These are phyloP conservation scores for Kluyveromyces sp. DNA, from an alignment of 1,139 yeast genomes.

Conservation along the genomic window DNA sequence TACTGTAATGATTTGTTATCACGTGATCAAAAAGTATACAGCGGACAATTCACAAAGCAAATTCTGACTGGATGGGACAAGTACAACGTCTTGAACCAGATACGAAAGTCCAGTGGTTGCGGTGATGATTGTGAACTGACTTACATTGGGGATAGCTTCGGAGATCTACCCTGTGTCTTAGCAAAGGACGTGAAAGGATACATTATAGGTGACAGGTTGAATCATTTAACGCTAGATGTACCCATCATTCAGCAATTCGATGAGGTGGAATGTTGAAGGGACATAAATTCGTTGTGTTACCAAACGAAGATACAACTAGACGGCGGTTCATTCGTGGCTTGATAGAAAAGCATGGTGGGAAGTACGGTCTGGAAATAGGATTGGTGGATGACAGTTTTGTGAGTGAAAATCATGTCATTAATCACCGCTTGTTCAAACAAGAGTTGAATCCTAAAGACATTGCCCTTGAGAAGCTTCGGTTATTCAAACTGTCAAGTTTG, in stretches of 20 bases:
- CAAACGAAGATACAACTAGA: slow-evolving; percentile 17
- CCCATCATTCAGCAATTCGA: slow-evolving; percentile 5
- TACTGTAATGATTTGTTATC: slow-evolving; percentile 23
- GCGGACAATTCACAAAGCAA: slow-evolving; percentile 23
- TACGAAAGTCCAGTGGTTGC: not conserved
- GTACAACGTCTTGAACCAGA: slow-evolving; percentile 13
- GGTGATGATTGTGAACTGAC: slow-evolving; percentile 11
- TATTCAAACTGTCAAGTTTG: slow-evolving; percentile 3
- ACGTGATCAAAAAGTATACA: slow-evolving; percentile 12
- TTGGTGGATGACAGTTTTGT: slow-evolving; percentile 19
- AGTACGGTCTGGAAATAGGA: slow-evolving; percentile 1
- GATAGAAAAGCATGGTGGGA: slow-evolving; percentile 33
- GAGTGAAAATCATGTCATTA: slow-evolving; percentile 10
- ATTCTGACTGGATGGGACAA: slow-evolving; percentile 29
- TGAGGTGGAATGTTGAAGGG: slow-evolving; percentile 14
- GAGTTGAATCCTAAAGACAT: slow-evolving; percentile 3
- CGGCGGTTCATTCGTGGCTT: slow-evolving; percentile 14
- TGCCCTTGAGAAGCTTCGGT: not conserved
- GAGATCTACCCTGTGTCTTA: slow-evolving; percentile 26
- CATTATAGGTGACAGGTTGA: slow-evolving; percentile 3
- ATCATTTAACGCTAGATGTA: slow-evolving; percentile 1
- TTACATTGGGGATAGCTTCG: slow-evolving; percentile 32
- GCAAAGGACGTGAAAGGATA: slow-evolving; percentile 26
- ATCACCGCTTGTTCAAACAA: slow-evolving; percentile 8
- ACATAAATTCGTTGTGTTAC: slow-evolving; percentile 21